A percentile compares a stretch with the other conserved stretches of the same genome.
phyloP scores from a whole-genome alignment of 768 basidiomycete species.

The Pleurotus platypus region DNA sequence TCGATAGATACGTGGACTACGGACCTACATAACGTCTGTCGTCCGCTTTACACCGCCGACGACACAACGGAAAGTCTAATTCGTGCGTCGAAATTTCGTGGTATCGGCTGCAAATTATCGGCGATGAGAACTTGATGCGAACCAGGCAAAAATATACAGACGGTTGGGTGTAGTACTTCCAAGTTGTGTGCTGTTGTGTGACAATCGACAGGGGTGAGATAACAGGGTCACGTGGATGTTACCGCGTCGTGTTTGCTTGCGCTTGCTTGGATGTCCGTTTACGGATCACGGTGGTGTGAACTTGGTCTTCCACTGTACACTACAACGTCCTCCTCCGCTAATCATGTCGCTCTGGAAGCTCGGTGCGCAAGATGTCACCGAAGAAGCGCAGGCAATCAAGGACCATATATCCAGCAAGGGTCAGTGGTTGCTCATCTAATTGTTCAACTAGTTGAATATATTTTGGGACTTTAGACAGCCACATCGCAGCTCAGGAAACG shows the following conservation, averaged over 20 bases:
- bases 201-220: no score
- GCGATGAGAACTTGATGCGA: no score
- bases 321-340: slow-evolving; percentile 11
- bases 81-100: no score
- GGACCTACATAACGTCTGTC: no score
- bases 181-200: no score
- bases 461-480: slow-evolving; percentile 31
- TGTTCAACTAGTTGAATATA: slow-evolving; percentile 10
- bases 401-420: slow-evolving; percentile 51
- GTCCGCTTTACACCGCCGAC: no score
- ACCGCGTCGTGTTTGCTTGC: slow-evolving; percentile 2
- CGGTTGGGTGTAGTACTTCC: no score
- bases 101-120: no score
- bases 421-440: slow-evolving; percentile 12
- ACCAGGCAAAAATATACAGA: no score
- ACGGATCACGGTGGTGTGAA: not conserved
- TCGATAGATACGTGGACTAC: no score
- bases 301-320: not conserved
- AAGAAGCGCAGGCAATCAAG: slow-evolving; percentile 42
- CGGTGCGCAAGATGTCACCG: slow-evolving; percentile 42
- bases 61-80: no score
- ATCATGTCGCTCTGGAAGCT: slow-evolving; percentile 47
- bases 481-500: slow-evolving; percentile 45
- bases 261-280: not conserved
- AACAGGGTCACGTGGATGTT: not conserved